phyloP scores from a whole-genome alignment of 2,329 filamentous ascomycete species.

The Aspergillaceae sp. region DNA sequence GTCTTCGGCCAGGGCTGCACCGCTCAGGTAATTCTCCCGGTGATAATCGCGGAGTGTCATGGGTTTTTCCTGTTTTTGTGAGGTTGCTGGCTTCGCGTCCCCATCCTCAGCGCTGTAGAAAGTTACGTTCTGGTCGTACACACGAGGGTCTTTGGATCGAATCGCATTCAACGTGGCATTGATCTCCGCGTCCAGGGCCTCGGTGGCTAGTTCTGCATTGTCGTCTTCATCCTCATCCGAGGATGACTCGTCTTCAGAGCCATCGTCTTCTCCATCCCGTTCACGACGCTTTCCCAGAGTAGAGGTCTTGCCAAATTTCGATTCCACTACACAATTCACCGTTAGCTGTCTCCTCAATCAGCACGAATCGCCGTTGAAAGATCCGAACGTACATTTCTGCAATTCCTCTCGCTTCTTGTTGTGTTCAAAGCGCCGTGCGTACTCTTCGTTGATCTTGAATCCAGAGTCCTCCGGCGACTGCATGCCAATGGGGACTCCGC shows the following conservation, averaged over 20 bases:
- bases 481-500: constrained; percentile 29
- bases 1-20: constrained; percentile 52
- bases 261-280: constrained; percentile 35
- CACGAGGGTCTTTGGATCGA: constrained; percentile 76
- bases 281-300: constrained; percentile 30
- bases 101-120: constrained; percentile 66
- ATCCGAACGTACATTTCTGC: constrained; percentile 39
- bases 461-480: constrained; percentile 21
- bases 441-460: constrained; percentile 85
- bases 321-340: constrained; percentile 58
- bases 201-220: constrained; percentile 75
- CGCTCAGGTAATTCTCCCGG: constrained; percentile 74
- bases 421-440: constrained; percentile 80
- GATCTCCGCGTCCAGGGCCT: constrained; percentile 77
- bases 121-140: constrained; percentile 71
- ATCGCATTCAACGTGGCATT: constrained; percentile 80
- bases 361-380: neutral
- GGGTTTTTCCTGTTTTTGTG: constrained; percentile 65
- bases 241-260: constrained; percentile 55
- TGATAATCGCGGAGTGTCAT: constrained; percentile 87
- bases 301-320: constrained; percentile 61
- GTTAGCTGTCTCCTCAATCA: constrained; percentile 2
- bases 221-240: constrained; percentile 79
- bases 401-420: constrained; percentile 95
- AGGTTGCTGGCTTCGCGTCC: constrained; percentile 28